Percentiles rank a stretch among this genome's conserved stretches.
Conservation (phyloP, 2,329 filamentous ascomycete genomes). For the Chaetomium globosum region DNA sequence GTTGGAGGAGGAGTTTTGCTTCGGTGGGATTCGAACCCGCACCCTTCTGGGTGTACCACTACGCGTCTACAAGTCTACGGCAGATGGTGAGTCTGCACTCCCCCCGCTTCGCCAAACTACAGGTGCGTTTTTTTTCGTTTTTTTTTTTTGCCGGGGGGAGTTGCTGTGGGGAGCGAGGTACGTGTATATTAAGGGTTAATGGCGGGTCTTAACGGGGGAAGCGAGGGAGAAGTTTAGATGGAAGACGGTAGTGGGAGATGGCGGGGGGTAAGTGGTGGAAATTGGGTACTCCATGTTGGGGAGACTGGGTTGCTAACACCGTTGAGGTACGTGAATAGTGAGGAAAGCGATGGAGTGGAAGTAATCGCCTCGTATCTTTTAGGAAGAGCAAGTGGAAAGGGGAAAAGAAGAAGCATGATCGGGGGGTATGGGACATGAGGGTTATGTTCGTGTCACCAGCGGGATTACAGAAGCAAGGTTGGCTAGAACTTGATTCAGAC, state of each 20-base stretch:
- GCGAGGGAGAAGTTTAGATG: too few relatives aligned
- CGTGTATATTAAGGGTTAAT: too few relatives aligned
- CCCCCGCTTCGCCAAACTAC: background rate
- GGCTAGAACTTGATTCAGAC: background rate
- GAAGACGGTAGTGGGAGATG: too few relatives aligned
- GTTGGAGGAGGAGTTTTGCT: background rate
- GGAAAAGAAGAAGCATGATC: background rate
- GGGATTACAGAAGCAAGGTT: background rate
- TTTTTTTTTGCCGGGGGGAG: too few relatives aligned
- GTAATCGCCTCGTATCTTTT: background rate
- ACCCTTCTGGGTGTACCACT: background rate
- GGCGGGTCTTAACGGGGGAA: too few relatives aligned
- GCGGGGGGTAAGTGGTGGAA: constrained; percentile 30
- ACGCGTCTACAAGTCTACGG: too few relatives aligned
- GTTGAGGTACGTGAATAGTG: background rate
- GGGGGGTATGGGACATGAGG: background rate
- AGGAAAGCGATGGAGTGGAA: too few relatives aligned
- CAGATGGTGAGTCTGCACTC: too few relatives aligned
- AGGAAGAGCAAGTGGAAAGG: background rate
- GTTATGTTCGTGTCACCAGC: background rate
- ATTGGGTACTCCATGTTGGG: background rate
- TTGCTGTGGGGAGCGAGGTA: too few relatives aligned
- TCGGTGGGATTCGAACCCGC: background rate
- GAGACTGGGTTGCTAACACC: background rate
- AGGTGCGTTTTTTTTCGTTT: too few relatives aligned